These are phyloP conservation scores for Quercus parvula DNA, from an alignment of 306 rosid species.

Conservation along the genomic window DNA sequence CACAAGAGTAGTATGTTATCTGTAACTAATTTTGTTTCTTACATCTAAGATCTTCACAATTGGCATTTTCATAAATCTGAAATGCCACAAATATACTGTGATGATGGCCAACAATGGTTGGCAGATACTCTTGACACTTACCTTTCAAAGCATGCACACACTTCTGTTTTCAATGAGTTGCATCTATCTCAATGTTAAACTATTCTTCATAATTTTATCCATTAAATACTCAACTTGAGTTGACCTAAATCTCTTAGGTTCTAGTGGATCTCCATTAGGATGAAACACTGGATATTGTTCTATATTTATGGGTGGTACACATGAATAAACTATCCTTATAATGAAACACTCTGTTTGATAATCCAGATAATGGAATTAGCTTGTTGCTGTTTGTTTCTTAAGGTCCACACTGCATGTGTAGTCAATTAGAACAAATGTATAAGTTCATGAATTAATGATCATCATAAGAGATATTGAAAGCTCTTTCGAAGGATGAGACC, in stretches of 20 bases:
- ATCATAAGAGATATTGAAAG: background rate
- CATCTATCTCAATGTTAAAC: background rate
- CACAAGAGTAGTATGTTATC: too few relatives aligned
- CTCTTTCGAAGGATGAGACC: background rate
- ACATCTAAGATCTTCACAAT: background rate
- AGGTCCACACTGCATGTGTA: background rate
- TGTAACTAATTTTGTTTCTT: background rate
- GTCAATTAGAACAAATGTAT: background rate
- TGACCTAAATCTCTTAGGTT: background rate
- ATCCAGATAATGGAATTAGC: background rate
- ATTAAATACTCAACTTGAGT: background rate
- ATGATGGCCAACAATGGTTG: background rate
- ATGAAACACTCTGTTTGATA: background rate
- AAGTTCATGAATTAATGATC: background rate
- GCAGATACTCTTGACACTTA: background rate
- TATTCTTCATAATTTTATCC: background rate
- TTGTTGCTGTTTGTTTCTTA: background rate
- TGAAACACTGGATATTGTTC: background rate
- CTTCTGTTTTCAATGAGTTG: background rate
- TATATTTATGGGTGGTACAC: background rate
- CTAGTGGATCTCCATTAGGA: background rate
- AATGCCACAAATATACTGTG: background rate
- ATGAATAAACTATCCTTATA: background rate
- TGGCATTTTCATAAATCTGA: too few relatives aligned
- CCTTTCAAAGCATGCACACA: background rate